Evolutionary conservation across 2,329 filamentous ascomycete genomes (phyloP).

Genomic region (Cordyceps cicadae): DNA sequence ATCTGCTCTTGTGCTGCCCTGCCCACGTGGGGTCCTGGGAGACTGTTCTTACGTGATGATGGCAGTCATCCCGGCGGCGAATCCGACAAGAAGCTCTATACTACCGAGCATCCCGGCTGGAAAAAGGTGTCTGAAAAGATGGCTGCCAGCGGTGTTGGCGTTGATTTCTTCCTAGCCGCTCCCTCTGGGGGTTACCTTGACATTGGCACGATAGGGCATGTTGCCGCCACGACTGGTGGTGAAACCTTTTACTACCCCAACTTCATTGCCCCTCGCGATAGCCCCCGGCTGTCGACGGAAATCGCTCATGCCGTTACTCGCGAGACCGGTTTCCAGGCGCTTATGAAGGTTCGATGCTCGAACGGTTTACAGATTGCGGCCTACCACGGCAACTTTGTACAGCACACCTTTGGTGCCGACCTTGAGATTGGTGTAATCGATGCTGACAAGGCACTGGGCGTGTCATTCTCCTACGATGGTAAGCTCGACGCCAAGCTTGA

Average conservation of each 20-base stretch:
- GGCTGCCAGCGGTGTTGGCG: conserved; percentile 76
- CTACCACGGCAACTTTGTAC: conserved; percentile 96
- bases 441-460: conserved; percentile 84
- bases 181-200: conserved; percentile 88
- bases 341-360: conserved; percentile 98
- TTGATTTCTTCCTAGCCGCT: conserved; percentile 91
- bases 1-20: conserved; percentile 80
- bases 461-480: conserved; percentile 90
- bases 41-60: conserved; percentile 78
- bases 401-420: conserved; percentile 91
- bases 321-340: conserved; percentile 87
- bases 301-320: conserved; percentile 78
- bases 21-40: conserved; percentile 84
- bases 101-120: conserved; percentile 82
- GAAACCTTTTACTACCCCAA: conserved; percentile 97
- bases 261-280: conserved; percentile 81
- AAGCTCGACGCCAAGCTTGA: conserved; percentile 96
- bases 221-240: conserved; percentile 82
- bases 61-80: conserved; percentile 79
- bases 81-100: conserved; percentile 83
- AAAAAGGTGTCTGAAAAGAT: conserved; percentile 80
- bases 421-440: conserved; percentile 89
- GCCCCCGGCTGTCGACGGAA: conserved; percentile 74
- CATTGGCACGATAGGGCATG: conserved; percentile 82
- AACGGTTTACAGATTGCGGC: conserved; percentile 87